A percentile compares a stretch with the other conserved stretches of the same genome.
Conservation (phyloP, 2,329 filamentous ascomycete genomes). For the Talaromyces marneffei region DNA sequence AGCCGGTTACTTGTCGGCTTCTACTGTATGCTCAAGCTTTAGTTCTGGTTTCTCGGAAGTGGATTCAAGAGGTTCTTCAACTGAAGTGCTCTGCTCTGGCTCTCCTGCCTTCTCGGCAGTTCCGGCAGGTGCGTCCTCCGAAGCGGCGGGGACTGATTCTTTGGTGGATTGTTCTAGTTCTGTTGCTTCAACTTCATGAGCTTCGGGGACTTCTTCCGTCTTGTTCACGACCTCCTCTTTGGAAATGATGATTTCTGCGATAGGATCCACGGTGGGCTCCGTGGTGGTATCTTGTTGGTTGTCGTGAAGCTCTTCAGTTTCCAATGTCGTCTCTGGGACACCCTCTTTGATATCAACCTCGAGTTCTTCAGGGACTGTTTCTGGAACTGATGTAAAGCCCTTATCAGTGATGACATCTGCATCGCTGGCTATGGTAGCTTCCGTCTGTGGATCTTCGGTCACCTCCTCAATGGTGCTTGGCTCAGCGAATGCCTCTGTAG, state of each 20-base stretch:
- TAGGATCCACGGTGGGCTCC: neutral
- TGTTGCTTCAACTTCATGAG: neutral
- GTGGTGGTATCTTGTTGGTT: neutral
- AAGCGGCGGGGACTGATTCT: neutral
- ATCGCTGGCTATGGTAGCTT: neutral
- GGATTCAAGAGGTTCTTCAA: neutral
- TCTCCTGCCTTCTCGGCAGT: constrained; percentile 2
- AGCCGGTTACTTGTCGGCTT: neutral
- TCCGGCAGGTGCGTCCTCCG: neutral
- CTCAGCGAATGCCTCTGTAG: neutral
- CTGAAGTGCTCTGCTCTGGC: neutral
- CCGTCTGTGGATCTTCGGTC: neutral
- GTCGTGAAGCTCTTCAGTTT: neutral
- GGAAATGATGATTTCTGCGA: neutral
- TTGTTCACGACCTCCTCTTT: neutral
- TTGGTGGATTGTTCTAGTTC: neutral
- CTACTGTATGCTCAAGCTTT: neutral
- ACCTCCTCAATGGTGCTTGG: neutral
- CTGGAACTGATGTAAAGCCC: neutral
- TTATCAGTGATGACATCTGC: neutral
- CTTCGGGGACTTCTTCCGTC: neutral
- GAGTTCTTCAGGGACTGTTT: neutral
- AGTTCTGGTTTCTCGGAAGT: neutral
- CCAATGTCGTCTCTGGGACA: neutral
- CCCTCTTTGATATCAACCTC: neutral